These are phyloP conservation scores for Hypoxylon fragiforme DNA, from an alignment of 495 filamentous ascomycete genomes.

Conservation along the genomic window DNA sequence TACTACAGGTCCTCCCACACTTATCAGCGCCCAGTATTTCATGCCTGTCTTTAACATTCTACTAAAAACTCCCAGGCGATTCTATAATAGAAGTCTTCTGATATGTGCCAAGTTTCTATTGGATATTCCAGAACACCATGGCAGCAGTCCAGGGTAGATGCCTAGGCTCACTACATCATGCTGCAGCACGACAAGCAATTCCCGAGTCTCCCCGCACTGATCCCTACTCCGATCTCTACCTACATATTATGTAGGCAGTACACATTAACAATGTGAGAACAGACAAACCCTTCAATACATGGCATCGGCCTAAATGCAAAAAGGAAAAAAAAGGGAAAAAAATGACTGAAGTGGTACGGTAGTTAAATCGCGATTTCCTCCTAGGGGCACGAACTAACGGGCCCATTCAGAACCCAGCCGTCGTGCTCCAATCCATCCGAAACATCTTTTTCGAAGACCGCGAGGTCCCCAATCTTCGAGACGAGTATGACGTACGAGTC, in stretches of 20 bases:
- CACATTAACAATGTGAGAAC: no score
- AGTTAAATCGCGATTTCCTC: neutral
- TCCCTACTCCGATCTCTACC: neutral
- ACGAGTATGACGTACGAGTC: conserved; percentile 39
- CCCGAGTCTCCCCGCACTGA: neutral
- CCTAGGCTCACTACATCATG: conserved; percentile 2
- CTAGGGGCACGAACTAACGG: neutral
- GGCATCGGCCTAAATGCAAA: no score
- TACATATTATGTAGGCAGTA: neutral
- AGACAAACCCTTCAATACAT: no score
- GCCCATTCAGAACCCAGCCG: conserved; percentile 43
- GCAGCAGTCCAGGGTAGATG: no score
- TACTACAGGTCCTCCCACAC: no score
- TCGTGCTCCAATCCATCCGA: conserved; percentile 45
- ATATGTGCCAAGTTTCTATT: neutral
- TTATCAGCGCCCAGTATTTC: no score
- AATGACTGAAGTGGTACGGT: conserved; percentile 5
- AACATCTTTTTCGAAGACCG: conserved; percentile 44
- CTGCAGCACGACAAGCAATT: neutral
- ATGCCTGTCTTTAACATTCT: no score
- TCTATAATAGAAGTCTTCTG: neutral
- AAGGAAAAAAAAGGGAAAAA: no score
- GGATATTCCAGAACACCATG: neutral
- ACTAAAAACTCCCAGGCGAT: neutral
- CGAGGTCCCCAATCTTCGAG: conserved; percentile 37